phyloP scores from a whole-genome alignment of 208 protist species.

The Acanthamoeba lugdunensis region DNA sequence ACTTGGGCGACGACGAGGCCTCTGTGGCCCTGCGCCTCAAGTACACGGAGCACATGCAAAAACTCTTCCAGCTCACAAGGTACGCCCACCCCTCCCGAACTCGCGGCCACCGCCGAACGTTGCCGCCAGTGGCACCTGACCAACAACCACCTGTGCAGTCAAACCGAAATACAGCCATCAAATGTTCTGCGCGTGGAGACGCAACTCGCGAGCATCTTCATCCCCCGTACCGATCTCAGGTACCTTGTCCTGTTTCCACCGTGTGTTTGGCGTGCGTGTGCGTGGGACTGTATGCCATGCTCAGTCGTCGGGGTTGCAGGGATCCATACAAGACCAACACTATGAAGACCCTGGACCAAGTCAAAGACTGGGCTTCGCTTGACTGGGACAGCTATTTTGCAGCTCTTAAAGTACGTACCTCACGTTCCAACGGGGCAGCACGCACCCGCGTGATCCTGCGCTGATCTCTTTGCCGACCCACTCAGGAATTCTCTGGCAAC shows the following conservation, averaged over 20 bases:
- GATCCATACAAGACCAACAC: not conserved
- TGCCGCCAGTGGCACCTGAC: too few species aligned
- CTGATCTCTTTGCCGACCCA: not conserved
- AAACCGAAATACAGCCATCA: too few species aligned
- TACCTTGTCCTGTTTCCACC: not conserved
- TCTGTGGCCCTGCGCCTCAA: not conserved
- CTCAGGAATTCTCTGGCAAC: not conserved
- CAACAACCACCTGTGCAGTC: not conserved
- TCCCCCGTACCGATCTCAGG: slow-evolving; percentile 17
- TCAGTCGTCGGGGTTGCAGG: not conserved
- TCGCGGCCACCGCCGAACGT: not conserved
- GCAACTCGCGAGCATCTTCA: not conserved
- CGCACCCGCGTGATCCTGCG: too few species aligned
- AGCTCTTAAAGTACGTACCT: not conserved
- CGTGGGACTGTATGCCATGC: too few species aligned
- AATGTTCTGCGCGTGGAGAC: not conserved
- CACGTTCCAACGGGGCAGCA: too few species aligned
- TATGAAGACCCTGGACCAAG: not conserved
- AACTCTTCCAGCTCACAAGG: not conserved
- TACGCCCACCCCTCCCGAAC: not conserved
- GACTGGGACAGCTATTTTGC: not conserved
- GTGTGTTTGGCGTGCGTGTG: too few species aligned
- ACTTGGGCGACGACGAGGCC: not conserved
- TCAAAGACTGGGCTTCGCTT: not conserved
- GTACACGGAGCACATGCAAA: slow-evolving; percentile 40